Percentiles rank a stretch among this genome's conserved stretches.
Evolutionary conservation across 768 basidiomycete species (phyloP).

Genomic region (Podaxis sp.): DNA sequence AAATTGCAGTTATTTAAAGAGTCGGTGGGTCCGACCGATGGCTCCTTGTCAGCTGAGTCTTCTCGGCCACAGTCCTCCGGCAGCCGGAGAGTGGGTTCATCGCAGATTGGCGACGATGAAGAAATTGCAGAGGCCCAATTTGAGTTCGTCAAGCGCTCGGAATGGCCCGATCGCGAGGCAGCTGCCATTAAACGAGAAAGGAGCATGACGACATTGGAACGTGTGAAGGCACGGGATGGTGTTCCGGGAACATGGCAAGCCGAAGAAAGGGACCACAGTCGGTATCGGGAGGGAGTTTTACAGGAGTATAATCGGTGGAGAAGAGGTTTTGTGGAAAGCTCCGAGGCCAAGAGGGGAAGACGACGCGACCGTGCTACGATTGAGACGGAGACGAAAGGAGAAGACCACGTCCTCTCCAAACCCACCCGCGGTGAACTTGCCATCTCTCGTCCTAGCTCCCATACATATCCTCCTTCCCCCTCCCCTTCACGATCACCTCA

Average conservation of each 20-base stretch:
- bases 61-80: conserved; percentile 31
- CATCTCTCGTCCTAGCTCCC: conserved; percentile 41
- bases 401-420: conserved; percentile 30
- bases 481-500: conserved; percentile 49
- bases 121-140: conserved; percentile 69
- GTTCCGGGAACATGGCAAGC: conserved; percentile 30
- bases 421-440: conserved; percentile 35
- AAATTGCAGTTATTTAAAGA: conserved; percentile 83
- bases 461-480: conserved; percentile 54
- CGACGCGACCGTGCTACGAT: conserved; percentile 56
- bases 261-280: conserved; percentile 33
- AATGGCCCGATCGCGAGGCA: conserved; percentile 81
- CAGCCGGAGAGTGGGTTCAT: conserved; percentile 24
- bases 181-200: conserved; percentile 69
- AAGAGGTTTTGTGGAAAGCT: conserved; percentile 39
- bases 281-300: conserved; percentile 41
- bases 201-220: conserved; percentile 61
- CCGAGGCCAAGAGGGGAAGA: conserved; percentile 53
- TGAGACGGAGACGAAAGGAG: conserved; percentile 30
- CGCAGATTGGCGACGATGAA: conserved; percentile 40
- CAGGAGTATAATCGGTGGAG: conserved; percentile 58
- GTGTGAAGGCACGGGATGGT: conserved; percentile 53
- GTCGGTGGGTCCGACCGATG: conserved; percentile 46
- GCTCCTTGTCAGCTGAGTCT: conserved; percentile 29
- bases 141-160: conserved; percentile 81